Base-by-base conservation (phyloP, 805 yeast genomes). In the Candida pseudoglaebosa region DNA sequence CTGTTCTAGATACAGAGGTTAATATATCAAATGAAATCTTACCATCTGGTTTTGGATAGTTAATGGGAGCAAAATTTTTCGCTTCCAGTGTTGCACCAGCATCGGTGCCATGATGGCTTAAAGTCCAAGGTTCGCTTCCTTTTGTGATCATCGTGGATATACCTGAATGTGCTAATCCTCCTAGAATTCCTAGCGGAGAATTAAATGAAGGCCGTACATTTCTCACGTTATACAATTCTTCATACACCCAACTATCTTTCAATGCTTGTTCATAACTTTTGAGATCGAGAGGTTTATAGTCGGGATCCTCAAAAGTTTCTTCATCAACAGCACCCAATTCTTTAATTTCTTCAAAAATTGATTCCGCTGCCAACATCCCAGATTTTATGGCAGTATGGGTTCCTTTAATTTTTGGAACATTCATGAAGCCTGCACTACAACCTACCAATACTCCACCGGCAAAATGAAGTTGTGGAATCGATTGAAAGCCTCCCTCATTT, bases 371-470 rank as follows among this genome's bases (percentile, higher is more conserved):
- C 20, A 93, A 62, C 75, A 93, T 82, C 22, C 98, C 99, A 7
- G 93, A 75, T 62, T 93, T 93, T 80, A 93, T 87, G 1, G 99
- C 98, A 1, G 96, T 91, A 60, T 93, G 99, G 0, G 97, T 82
- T 12, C 99, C 99, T 65, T 93, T 93, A 54, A 93, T 86, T 61
- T 91, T 93, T 38, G 99, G 97, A 32, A 93, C 98, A 57, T 93
- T 93, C 78, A 93, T 77, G 61, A 93, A 91, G 1, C 99, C 99
- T 3, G 99, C 99, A 41, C 95, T 70, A 41, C 95, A 93, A 22
- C 99, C 99, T 28, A 93, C 91, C 20, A 93, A 65, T 6, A 89
- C 82, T 38, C 99, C 99, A 36, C 99, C 99, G 2, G 98, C 98
- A 75, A 93, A 93, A 48, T 82, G 70, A 39, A 93, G 71, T 56